Evolutionary conservation across 2,329 filamentous ascomycete genomes (phyloP).

Genomic region (Penicillium italicum): DNA sequence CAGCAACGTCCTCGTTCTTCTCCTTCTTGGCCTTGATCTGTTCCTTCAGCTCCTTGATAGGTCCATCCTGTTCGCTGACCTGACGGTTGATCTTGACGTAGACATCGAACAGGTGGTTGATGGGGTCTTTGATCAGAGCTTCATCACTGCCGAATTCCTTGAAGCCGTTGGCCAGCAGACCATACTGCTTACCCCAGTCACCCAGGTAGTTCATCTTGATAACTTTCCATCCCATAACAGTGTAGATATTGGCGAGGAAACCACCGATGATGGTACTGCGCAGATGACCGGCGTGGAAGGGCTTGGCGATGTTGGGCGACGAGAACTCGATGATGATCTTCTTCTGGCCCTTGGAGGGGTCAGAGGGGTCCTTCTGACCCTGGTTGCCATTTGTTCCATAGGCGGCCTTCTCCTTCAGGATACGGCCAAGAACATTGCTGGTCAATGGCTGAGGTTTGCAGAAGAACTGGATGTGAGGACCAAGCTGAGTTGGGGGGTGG

Average conservation of each 20-base stretch:
- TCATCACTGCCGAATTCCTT: conserved; percentile 60
- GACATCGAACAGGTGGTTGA: conserved; percentile 63
- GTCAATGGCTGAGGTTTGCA: conserved; percentile 58
- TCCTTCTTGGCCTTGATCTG: conserved; percentile 48
- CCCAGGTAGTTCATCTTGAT: conserved; percentile 64
- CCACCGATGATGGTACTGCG: conserved; percentile 65
- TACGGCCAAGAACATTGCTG: conserved; percentile 56
- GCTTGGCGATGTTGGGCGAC: conserved; percentile 65
- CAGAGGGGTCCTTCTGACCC: conserved; percentile 57
- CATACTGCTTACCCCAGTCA: conserved; percentile 68
- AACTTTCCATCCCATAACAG: conserved; percentile 60
- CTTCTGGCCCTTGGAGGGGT: conserved; percentile 56
- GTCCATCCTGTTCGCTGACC: conserved; percentile 54
- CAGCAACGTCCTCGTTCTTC: conserved; percentile 48
- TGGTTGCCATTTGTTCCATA: conserved; percentile 60
- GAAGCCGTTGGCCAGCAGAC: conserved; percentile 61
- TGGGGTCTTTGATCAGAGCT: conserved; percentile 57
- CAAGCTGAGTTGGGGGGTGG: conserved; percentile 53
- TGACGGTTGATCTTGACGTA: conserved; percentile 63
- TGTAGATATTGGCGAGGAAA: conserved; percentile 61
- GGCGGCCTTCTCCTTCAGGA: conserved; percentile 53
- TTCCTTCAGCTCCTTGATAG: conserved; percentile 54
- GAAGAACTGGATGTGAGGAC: conserved; percentile 63
- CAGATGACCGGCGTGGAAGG: conserved; percentile 63
- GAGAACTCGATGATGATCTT: conserved; percentile 64